These are phyloP conservation scores for Aspergillus viridinutans DNA, from an alignment of 2,329 filamentous ascomycete species.

Conservation along the genomic window DNA sequence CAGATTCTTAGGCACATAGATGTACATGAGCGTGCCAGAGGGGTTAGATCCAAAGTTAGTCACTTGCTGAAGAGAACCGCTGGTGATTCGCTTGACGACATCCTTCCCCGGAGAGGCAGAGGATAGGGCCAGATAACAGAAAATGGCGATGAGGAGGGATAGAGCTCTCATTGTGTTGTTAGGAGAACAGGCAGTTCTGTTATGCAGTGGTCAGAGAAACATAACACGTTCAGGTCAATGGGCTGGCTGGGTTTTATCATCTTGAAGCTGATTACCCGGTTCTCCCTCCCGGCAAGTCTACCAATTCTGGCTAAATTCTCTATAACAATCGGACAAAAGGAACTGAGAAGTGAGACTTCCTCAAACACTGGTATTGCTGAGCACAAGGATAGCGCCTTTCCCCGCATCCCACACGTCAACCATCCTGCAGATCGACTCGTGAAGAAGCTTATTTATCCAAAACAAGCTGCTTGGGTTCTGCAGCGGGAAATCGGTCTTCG, in stretches of 20 bases:
- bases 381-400: background rate
- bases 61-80: background rate
- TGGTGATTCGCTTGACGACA: background rate
- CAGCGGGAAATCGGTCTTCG: background rate
- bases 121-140: background rate
- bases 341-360: background rate
- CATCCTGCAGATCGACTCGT: background rate
- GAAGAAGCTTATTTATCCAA: background rate
- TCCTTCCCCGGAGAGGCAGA: background rate
- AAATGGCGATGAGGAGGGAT: background rate
- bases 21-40: background rate
- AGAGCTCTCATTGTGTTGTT: background rate
- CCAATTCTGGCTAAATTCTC: background rate
- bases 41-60: background rate
- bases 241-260: background rate
- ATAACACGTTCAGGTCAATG: too few species aligned
- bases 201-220: background rate
- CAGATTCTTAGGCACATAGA: background rate
- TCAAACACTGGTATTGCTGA: background rate
- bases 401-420: background rate
- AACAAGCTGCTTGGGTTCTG: background rate
- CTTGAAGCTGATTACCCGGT: background rate
- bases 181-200: background rate
- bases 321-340: background rate
- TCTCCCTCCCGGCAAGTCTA: too few species aligned